Conservation (phyloP, 2,329 filamentous ascomycete genomes). For the Colletotrichum falcatum region DNA sequence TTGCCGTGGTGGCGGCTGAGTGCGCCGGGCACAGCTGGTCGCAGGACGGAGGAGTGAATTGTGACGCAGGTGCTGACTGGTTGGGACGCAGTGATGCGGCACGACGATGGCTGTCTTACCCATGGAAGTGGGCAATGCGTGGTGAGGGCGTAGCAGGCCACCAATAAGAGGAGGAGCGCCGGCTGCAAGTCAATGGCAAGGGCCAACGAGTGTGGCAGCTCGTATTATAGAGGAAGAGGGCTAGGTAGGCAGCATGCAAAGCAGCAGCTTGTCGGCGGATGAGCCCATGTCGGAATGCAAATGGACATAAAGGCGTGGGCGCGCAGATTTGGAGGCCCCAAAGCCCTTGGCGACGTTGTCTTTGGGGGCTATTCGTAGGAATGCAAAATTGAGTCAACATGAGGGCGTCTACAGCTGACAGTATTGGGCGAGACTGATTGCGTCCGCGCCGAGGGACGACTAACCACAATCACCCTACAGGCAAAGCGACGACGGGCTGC, state of each 20-base stretch:
- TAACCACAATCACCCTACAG: neutral
- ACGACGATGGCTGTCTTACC: slow-evolving; percentile 34
- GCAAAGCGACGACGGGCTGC: too few species aligned
- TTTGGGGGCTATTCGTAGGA: neutral
- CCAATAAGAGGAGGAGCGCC: slow-evolving; percentile 18
- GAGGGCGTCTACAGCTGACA: neutral
- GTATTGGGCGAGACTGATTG: neutral
- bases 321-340: neutral
- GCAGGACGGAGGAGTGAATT: slow-evolving; percentile 18
- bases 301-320: neutral
- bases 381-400: neutral
- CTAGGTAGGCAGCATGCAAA: slow-evolving; percentile 27
- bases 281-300: slow-evolving; percentile 11
- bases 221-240: slow-evolving; percentile 4
- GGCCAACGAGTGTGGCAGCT: slow-evolving; percentile 33
- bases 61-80: slow-evolving; percentile 28
- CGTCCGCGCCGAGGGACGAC: neutral
- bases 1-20: slow-evolving; percentile 20
- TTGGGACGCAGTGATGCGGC: slow-evolving; percentile 33
- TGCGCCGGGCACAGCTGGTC: slow-evolving; percentile 10
- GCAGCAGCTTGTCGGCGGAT: slow-evolving; percentile 16
- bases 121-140: slow-evolving; percentile 14
- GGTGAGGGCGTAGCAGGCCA: slow-evolving; percentile 21
- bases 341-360: neutral
- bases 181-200: slow-evolving; percentile 26